Base-by-base conservation (phyloP, 1,284 basidiomycete genomes). In the Wolfiporia cocos region DNA sequence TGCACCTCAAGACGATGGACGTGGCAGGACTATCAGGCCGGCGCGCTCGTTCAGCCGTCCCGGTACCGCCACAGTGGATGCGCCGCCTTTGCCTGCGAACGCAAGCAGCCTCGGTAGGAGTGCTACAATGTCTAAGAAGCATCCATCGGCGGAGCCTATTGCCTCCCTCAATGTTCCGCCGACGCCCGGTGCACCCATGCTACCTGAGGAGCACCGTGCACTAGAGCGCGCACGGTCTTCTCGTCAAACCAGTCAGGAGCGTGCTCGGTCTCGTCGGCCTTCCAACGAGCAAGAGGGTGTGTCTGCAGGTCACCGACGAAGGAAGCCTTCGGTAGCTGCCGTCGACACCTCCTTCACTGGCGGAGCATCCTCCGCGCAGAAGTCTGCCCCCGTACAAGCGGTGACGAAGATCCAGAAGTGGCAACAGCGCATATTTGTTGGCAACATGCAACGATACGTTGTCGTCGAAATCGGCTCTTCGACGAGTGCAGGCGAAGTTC, bases 401-500 rank as follows among this genome's bases (percentile, higher is more conserved):
- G 54, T 48, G 41, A 37, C 46, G 26, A 53, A 56, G 41, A 51
- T 51, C 43, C 49, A 56, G 3, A 50, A 48, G 46, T 65, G 63
- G 49, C 82, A 85, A 53, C 84, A 84, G 56, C 73, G 85, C 7
- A 65, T 90, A 5, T 89, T 86, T 54, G 69, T 90, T 40, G 78
- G 76, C 5, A 81, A 81, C 56, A 72, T 81, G 69, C 86, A 89
- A 59, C 69, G 77, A 28, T 88, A 82, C 53, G 74, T 78, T 49
- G 74, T 77, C 52, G 74, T 89, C 14, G 81, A 84, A 54, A 74
- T 88, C 38, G 66, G 69, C 2, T 61, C 76, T 18, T 55, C 61
- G 10, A 86, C 81, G 7, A 78, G 65, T 37, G 86, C 86, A 24
- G 70, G 74, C 26, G 80, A 87, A 44, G 74, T 87, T 10, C 58